Conservation (phyloP, 768 basidiomycete species). For the Termitomyces sp. region DNA sequence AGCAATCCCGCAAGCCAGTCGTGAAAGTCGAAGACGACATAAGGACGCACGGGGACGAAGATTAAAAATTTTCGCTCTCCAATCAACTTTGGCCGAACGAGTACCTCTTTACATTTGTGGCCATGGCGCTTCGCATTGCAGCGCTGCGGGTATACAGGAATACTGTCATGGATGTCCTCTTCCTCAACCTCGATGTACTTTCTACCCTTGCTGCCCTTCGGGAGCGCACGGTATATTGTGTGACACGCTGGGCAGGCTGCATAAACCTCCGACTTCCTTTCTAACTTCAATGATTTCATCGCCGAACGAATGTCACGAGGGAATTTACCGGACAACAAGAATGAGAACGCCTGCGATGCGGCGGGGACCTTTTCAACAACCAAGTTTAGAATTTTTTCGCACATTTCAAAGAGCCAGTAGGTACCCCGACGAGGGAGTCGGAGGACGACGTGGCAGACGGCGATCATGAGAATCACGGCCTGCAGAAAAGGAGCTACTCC, state of each 20-base stretch:
- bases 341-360: too few species aligned
- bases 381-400: neutral
- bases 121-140: constrained; percentile 10
- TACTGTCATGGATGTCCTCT: neutral
- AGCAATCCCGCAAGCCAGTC: too few species aligned
- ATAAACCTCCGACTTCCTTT: too few species aligned
- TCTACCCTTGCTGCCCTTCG: neutral
- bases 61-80: neutral
- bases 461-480: neutral
- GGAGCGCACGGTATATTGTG: too few species aligned
- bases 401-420: neutral
- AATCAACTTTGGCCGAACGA: neutral
- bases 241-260: too few species aligned
- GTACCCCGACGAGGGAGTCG: too few species aligned
- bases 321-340: too few species aligned
- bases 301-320: too few species aligned
- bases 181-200: neutral
- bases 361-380: too few species aligned
- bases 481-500: neutral
- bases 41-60: constrained; percentile 16
- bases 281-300: too few species aligned
- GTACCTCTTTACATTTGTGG: constrained; percentile 2
- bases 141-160: constrained; percentile 1
- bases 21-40: too few species aligned
- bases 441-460: too few species aligned